Percentiles rank a stretch among this genome's conserved stretches.
These are phyloP conservation scores for Pisolithus sp. DNA, from an alignment of 768 basidiomycete species.

Conservation along the genomic window DNA sequence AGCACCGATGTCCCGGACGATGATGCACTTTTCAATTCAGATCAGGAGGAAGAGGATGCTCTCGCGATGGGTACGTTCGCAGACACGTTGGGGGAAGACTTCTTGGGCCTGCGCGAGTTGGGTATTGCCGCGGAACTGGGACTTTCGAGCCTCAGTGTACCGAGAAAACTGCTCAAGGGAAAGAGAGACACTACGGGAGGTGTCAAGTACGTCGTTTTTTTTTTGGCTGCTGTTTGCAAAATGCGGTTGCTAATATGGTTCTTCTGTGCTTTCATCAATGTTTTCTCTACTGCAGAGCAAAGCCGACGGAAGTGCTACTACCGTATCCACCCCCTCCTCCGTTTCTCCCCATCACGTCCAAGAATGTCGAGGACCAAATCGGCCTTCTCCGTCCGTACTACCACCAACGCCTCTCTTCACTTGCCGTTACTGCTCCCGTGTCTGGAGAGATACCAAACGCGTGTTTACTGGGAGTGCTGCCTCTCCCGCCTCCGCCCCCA, in stretches of 20 bases:
- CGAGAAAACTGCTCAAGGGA: constrained; percentile 67
- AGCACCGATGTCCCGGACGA: constrained; percentile 42
- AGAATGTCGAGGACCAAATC: constrained; percentile 70
- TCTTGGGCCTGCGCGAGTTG: constrained; percentile 80
- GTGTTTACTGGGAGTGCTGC: constrained; percentile 10
- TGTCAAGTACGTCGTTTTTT: constrained; percentile 41
- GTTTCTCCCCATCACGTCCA: constrained; percentile 64
- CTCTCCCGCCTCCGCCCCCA: neutral
- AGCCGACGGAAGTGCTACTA: constrained; percentile 67
- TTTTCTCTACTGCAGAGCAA: constrained; percentile 35
- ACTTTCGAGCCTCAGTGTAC: constrained; percentile 69
- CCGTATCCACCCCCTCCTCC: constrained; percentile 83
- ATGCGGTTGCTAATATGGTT: neutral
- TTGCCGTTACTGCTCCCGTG: constrained; percentile 23
- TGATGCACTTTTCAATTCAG: constrained; percentile 46
- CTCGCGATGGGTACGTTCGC: constrained; percentile 76
- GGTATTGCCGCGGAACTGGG: constrained; percentile 87
- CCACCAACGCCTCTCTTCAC: constrained; percentile 43
- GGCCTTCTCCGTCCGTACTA: constrained; percentile 80
- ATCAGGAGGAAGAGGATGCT: constrained; percentile 58
- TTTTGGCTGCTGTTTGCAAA: neutral
- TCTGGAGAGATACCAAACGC: constrained; percentile 14
- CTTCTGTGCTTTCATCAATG: neutral
- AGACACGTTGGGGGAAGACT: constrained; percentile 85
- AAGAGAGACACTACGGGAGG: constrained; percentile 41